phyloP scores from a whole-genome alignment of 139 green algal species.

The Micromonas commoda region DNA sequence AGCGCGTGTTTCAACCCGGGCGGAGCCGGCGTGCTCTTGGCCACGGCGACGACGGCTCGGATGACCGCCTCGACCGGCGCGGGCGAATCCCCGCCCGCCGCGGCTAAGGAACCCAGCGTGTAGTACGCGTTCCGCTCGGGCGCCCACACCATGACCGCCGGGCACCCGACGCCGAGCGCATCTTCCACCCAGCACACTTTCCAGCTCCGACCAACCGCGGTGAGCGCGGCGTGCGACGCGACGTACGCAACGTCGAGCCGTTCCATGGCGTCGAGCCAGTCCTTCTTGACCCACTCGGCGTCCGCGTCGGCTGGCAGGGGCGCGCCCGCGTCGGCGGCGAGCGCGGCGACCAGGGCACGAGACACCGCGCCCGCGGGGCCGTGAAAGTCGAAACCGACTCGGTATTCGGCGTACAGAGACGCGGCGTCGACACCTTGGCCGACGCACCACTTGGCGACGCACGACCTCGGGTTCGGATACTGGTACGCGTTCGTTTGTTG shows the following conservation, averaged over 20 bases:
- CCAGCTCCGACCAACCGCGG: background rate
- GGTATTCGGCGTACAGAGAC: background rate
- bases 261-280: background rate
- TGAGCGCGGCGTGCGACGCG: background rate
- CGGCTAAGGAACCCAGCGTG: background rate
- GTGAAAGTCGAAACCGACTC: slow-evolving; percentile 18
- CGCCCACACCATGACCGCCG: background rate
- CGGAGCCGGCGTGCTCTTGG: background rate
- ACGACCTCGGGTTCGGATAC: background rate
- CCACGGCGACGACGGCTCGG: background rate
- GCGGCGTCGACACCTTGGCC: background rate
- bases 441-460: slow-evolving; percentile 1
- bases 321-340: background rate
- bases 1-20: slow-evolving; percentile 12
- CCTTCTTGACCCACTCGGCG: background rate
- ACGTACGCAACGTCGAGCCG: background rate
- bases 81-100: background rate
- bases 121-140: slow-evolving; percentile 8
- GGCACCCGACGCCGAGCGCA: background rate
- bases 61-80: background rate
- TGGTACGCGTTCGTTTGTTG: background rate
- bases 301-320: background rate
- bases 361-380: slow-evolving; percentile 6
- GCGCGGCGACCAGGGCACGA: background rate
- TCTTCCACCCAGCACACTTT: slow-evolving; percentile 19